These are phyloP conservation scores for Ustilaginoidea virens DNA, from an alignment of 2,329 filamentous ascomycete genomes.

Conservation along the genomic window DNA sequence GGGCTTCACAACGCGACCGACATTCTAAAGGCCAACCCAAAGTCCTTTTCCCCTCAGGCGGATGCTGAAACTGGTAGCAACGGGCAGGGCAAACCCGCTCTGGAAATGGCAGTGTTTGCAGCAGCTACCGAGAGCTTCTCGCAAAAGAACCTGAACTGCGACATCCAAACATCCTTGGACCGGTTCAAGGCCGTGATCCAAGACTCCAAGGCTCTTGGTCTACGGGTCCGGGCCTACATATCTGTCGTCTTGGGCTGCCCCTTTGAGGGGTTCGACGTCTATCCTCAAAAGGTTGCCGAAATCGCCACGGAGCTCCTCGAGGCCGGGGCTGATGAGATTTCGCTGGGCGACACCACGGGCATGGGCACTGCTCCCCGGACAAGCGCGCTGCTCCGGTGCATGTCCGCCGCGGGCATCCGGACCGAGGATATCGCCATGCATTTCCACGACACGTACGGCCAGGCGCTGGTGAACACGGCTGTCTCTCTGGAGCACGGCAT, in stretches of 20 bases:
- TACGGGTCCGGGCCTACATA: conserved; percentile 65
- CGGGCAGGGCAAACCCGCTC: conserved; percentile 27
- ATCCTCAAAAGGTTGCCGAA: conserved; percentile 47
- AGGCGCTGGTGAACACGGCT: conserved; percentile 69
- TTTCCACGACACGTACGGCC: conserved; percentile 80
- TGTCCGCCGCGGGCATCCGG: conserved; percentile 51
- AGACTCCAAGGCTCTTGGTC: conserved; percentile 45
- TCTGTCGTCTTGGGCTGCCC: conserved; percentile 71
- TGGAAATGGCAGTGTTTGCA: conserved; percentile 70
- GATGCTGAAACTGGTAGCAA: conserved; percentile 22
- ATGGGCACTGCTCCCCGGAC: conserved; percentile 72
- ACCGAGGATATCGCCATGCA: conserved; percentile 63
- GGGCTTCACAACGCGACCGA: conserved; percentile 49
- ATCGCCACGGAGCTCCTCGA: conserved; percentile 58
- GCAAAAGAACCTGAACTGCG: conserved; percentile 69
- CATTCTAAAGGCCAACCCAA: conserved; percentile 35
- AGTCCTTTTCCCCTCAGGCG: conserved; percentile 34
- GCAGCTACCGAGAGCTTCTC: conserved; percentile 72
- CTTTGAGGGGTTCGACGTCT: conserved; percentile 51
- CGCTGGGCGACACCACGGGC: conserved; percentile 78
- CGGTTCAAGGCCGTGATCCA: conserved; percentile 57
- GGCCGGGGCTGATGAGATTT: conserved; percentile 83
- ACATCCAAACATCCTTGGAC: conserved; percentile 56
- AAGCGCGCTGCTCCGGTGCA: conserved; percentile 44
- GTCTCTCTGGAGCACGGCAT: conserved; percentile 66